Evolutionary conservation across 495 filamentous ascomycete genomes (phyloP).

Genomic region (Penicillium bialowiezense): DNA sequence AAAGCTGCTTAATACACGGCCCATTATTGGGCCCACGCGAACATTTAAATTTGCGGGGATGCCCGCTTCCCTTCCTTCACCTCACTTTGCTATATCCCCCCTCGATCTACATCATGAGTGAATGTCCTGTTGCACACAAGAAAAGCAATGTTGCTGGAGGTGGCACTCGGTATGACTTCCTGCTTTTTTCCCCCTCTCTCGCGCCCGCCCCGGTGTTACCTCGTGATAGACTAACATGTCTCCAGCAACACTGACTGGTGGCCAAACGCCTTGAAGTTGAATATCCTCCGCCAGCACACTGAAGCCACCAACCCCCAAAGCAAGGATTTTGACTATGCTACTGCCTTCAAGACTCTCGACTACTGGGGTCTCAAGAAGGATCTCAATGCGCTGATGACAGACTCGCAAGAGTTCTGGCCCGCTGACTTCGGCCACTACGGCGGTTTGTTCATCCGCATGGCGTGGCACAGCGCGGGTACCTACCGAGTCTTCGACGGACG

Average conservation of each 20-base stretch:
- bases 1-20: slow-evolving; percentile 4
- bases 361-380: slow-evolving; percentile 71
- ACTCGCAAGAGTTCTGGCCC: slow-evolving; percentile 75
- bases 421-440: slow-evolving; percentile 77
- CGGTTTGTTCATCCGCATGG: slow-evolving; percentile 73
- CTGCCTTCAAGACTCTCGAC: slow-evolving; percentile 67
- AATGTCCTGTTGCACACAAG: slow-evolving; percentile 49
- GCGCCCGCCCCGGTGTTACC: background rate
- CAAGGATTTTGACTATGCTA: slow-evolving; percentile 64
- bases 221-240: background rate
- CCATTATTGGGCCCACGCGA: slow-evolving; percentile 3
- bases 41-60: slow-evolving; percentile 8
- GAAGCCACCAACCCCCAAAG: slow-evolving; percentile 54
- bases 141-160: slow-evolving; percentile 55
- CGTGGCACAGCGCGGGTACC: slow-evolving; percentile 73
- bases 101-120: slow-evolving; percentile 22
- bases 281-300: slow-evolving; percentile 70
- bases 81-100: background rate
- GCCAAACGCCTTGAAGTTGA: slow-evolving; percentile 60
- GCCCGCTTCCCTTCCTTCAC: background rate
- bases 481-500: slow-evolving; percentile 71
- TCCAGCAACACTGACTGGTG: slow-evolving; percentile 62
- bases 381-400: slow-evolving; percentile 62
- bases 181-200: background rate
- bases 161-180: slow-evolving; percentile 42